A percentile compares a stretch with the other conserved stretches of the same genome.
Conservation (phyloP, 257 asterid genomes). For the Przewalskia tangutica region DNA sequence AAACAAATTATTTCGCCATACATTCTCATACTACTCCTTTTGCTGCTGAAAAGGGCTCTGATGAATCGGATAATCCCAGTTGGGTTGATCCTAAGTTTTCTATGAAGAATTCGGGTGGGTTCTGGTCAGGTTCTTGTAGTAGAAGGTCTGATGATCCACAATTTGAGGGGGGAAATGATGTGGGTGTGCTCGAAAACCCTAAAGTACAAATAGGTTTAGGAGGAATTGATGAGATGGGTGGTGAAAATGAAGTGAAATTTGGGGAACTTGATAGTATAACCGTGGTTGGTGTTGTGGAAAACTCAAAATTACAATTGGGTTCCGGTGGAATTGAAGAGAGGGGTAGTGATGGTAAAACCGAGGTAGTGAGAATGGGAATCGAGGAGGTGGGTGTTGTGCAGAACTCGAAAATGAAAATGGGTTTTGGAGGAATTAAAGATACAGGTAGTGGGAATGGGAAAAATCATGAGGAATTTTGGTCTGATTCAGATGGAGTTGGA, state of each 20-base stretch:
- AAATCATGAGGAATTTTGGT: conserved; percentile 16
- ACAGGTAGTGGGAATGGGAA: conserved; percentile 15
- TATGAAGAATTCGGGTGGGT: conserved; percentile 34
- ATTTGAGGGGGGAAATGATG: conserved; percentile 18
- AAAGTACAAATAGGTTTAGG: too few relatives aligned
- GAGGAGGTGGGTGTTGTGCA: neutral
- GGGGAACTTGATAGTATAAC: conserved; percentile 16
- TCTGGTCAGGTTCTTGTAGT: conserved; percentile 60
- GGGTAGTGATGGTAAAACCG: too few relatives aligned
- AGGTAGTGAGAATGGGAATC: too few relatives aligned
- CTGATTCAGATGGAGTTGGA: conserved; percentile 23
- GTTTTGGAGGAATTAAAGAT: neutral
- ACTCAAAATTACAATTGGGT: too few relatives aligned
- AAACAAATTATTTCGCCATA: conserved; percentile 52
- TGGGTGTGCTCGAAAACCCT: neutral
- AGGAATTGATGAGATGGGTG: neutral
- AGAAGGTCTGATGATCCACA: conserved; percentile 21
- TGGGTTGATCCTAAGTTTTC: conserved; percentile 68
- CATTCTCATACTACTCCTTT: conserved; percentile 22
- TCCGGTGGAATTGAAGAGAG: too few relatives aligned
- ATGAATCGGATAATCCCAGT: conserved; percentile 49
- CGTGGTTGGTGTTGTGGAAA: conserved; percentile 8
- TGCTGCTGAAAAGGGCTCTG: conserved; percentile 38
- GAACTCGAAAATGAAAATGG: conserved; percentile 12
- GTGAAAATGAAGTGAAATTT: conserved; percentile 19